phyloP scores from a whole-genome alignment of 352 stramenopile species.

The Pythium rhizo-oryzae region DNA sequence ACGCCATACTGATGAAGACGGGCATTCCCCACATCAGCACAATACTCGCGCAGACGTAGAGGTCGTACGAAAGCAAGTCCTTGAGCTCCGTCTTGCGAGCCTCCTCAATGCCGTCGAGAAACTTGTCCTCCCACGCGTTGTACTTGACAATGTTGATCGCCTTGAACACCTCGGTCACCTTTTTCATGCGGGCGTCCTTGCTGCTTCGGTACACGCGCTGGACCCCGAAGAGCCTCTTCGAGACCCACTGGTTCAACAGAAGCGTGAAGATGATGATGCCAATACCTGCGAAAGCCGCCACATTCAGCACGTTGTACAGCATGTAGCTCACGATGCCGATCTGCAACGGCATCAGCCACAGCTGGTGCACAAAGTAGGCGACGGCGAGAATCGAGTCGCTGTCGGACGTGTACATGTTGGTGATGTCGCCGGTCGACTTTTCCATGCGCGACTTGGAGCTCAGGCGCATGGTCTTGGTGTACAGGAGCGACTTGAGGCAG shows the following conservation, averaged over 20 bases:
- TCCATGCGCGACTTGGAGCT: constrained; percentile 38
- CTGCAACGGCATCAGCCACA: constrained; percentile 55
- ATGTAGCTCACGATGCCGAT: constrained; percentile 45
- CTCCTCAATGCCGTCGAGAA: constrained; percentile 61
- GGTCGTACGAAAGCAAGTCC: constrained; percentile 30
- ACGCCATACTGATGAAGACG: constrained; percentile 42
- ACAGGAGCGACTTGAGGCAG: constrained; percentile 51
- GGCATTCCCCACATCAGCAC: constrained; percentile 34
- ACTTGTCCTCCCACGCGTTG: constrained; percentile 89
- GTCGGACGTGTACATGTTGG: constrained; percentile 62
- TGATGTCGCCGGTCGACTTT: constrained; percentile 54
- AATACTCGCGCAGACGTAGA: constrained; percentile 34
- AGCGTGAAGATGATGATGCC: constrained; percentile 44
- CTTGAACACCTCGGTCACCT: constrained; percentile 57
- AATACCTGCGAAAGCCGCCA: constrained; percentile 46
- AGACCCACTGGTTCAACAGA: constrained; percentile 41
- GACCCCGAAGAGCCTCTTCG: constrained; percentile 27
- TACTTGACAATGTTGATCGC: constrained; percentile 92
- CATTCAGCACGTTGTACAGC: constrained; percentile 38
- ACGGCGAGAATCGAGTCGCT: constrained; percentile 40
- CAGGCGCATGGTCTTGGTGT: constrained; percentile 47
- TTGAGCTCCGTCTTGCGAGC: constrained; percentile 33
- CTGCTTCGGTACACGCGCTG: constrained; percentile 25
- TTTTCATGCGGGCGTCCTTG: constrained; percentile 52
- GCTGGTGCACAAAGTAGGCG: constrained; percentile 50